A percentile compares a stretch with the other conserved stretches of the same genome.
Evolutionary conservation across 1,284 basidiomycete species (phyloP).

Genomic region (Fomitopsis pinicola): DNA sequence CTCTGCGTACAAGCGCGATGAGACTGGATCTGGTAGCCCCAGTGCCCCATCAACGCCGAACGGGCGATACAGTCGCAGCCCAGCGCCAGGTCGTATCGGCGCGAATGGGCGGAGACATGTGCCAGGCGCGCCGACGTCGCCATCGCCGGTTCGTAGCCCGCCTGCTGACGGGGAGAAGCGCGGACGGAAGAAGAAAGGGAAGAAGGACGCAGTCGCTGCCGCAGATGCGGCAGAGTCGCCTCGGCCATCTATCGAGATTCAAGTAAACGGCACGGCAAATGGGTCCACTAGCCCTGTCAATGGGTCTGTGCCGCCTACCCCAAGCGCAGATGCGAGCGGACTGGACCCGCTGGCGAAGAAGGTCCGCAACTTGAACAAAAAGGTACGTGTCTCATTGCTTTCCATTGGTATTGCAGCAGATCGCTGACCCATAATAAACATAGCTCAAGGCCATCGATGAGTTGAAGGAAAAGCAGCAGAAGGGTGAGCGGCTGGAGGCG

Average conservation of each 20-base stretch:
- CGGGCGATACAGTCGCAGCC: constrained; percentile 55
- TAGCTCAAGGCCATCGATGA: constrained; percentile 96
- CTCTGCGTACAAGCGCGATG: constrained; percentile 83
- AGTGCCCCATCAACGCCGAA: constrained; percentile 58
- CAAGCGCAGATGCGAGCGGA: constrained; percentile 46
- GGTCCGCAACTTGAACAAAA: constrained; percentile 90
- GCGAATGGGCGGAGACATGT: constrained; percentile 47
- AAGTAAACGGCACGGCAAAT: constrained; percentile 25
- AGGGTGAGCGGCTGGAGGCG: constrained; percentile 87
- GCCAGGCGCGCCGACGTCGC: constrained; percentile 61
- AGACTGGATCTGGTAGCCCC: constrained; percentile 43
- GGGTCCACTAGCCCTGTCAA: constrained; percentile 22
- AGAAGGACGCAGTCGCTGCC: constrained; percentile 36
- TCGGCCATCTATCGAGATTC: constrained; percentile 33
- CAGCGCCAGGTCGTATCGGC: constrained; percentile 43
- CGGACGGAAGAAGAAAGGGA: constrained; percentile 50
- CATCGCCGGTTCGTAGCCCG: constrained; percentile 40
- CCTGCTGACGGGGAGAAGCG: constrained; percentile 36
- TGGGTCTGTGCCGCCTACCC: constrained; percentile 49
- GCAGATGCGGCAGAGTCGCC: constrained; percentile 22
- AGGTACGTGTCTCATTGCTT: constrained; percentile 39
- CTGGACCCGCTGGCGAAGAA: constrained; percentile 87
- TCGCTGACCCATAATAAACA: constrained; percentile 8
- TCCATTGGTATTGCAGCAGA: neutral
- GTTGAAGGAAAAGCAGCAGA: constrained; percentile 83